phyloP scores from a whole-genome alignment of 164 flowering plant genomes.

The Hamamelis virginiana region DNA sequence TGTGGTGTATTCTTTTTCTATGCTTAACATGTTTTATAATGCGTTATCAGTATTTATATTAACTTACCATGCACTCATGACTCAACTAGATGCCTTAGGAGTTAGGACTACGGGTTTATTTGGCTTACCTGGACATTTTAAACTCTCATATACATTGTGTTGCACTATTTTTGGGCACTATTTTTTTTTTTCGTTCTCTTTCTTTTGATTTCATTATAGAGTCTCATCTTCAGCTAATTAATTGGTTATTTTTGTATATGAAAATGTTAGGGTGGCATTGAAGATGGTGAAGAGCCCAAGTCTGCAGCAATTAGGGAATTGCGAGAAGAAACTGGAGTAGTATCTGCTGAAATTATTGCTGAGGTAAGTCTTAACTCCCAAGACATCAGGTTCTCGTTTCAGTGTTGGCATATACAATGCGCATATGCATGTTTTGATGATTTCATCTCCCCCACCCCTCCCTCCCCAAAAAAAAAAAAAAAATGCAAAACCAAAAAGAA shows the following conservation, averaged over 20 bases:
- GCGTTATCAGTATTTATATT: no score
- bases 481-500: no score
- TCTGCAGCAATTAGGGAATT: conserved; percentile 78
- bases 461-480: no score
- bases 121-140: not conserved
- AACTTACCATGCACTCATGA: no score
- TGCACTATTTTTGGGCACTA: not conserved
- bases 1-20: not conserved
- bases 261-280: conserved; percentile 75
- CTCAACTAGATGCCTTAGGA: no score
- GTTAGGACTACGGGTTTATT: not conserved
- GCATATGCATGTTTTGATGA: not conserved
- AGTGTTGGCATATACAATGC: no score
- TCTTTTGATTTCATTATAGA: not conserved
- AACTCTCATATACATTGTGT: not conserved
- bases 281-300: conserved; percentile 88
- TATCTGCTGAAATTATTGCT: conserved; percentile 75
- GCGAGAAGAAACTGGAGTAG: conserved; percentile 84
- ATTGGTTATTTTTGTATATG: not conserved
- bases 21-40: not conserved
- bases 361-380: conserved; percentile 80
- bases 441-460: not conserved
- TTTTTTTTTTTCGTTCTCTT: not conserved
- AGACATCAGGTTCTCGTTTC: no score
- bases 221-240: not conserved